Conservation (phyloP, 2,329 filamentous ascomycete species). For the Paracamarosporium sp. region DNA sequence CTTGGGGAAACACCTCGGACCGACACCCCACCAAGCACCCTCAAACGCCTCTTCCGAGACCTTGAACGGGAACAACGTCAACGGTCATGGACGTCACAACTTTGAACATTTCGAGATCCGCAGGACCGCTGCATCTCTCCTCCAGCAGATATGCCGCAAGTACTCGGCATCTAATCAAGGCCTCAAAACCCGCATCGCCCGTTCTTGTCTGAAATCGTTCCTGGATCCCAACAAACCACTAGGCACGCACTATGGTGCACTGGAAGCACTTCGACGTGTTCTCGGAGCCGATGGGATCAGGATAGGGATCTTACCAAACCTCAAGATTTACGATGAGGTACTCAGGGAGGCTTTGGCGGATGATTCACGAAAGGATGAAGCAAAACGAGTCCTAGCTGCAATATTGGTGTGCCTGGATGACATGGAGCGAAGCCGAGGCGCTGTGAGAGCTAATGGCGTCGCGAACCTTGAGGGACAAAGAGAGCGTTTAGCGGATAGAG, state of each 20-base stretch:
- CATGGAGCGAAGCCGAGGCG: constrained; percentile 56
- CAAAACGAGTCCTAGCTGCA: constrained; percentile 65
- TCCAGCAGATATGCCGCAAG: constrained; percentile 79
- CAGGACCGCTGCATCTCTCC: constrained; percentile 81
- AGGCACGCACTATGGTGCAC: constrained; percentile 86
- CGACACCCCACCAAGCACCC: constrained; percentile 57
- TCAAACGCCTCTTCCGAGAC: constrained; percentile 58
- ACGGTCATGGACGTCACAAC: constrained; percentile 25
- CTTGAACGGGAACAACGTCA: constrained; percentile 39
- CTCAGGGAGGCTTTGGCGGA: constrained; percentile 60
- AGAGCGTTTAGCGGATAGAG: constrained; percentile 49
- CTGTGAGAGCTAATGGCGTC: constrained; percentile 47
- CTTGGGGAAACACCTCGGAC: constrained; percentile 80
- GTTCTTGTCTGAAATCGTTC: constrained; percentile 92
- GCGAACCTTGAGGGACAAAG: constrained; percentile 49
- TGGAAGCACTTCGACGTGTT: constrained; percentile 79
- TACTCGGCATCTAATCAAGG: constrained; percentile 82
- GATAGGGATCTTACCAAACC: constrained; percentile 69
- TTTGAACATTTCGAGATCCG: constrained; percentile 77
- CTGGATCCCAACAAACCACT: constrained; percentile 84
- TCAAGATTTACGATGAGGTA: constrained; percentile 68
- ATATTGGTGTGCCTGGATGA: constrained; percentile 63
- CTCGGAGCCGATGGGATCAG: constrained; percentile 73
- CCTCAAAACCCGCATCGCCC: constrained; percentile 84
- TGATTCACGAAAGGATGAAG: constrained; percentile 62